A percentile compares a stretch with the other conserved stretches of the same genome.
phyloP scores from a whole-genome alignment of 768 basidiomycete genomes.

The Lyophyllum decastes region DNA sequence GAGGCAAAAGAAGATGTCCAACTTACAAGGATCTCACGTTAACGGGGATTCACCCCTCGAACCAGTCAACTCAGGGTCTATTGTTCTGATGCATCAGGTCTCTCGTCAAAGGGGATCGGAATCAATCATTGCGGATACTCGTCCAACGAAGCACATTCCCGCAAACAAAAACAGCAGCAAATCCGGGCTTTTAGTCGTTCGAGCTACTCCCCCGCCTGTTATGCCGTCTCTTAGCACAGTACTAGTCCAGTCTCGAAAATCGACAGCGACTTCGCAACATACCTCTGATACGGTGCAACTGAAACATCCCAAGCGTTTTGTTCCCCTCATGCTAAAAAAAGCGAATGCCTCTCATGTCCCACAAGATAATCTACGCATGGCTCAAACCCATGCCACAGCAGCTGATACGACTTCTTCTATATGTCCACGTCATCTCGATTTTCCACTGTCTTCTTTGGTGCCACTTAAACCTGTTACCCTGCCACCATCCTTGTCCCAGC shows the following conservation, averaged over 20 bases:
- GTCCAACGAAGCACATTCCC: background rate
- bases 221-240: background rate
- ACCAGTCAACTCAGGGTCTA: background rate
- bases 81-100: background rate
- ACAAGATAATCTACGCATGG: background rate
- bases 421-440: conserved; percentile 32
- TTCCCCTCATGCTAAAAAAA: conserved; percentile 27
- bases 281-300: background rate
- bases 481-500: conserved; percentile 60
- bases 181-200: background rate
- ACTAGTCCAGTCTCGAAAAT: background rate
- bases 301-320: conserved; percentile 25
- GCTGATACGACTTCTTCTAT: background rate
- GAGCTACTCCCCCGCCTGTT: background rate
- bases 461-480: conserved; percentile 45
- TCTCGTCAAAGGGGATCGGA: background rate
- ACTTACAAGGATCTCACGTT: background rate
- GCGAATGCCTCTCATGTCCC: background rate
- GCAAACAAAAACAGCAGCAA: background rate
- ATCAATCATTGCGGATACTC: background rate
- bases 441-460: conserved; percentile 22
- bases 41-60: background rate
- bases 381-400: background rate
- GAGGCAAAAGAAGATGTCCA: background rate
- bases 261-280: background rate